A percentile compares a stretch with the other conserved stretches of the same genome.
Evolutionary conservation across 257 asterid genomes (phyloP).

Genomic region (Handroanthus guayacan): DNA sequence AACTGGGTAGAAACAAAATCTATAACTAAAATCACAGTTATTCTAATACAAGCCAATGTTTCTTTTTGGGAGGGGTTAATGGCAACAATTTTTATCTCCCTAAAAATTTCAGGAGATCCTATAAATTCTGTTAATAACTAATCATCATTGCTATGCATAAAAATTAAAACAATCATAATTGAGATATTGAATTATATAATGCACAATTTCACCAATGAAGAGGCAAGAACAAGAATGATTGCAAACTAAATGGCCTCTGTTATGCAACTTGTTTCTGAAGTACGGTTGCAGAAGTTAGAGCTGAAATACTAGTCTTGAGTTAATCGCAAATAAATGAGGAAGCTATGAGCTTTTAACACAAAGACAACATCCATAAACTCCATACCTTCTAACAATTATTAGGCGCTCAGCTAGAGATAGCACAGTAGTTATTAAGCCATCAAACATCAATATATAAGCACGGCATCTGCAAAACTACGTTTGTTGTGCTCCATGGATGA

Average conservation of each 20-base stretch:
- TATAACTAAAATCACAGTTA: slow-evolving; percentile 12
- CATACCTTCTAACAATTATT: slow-evolving; percentile 46
- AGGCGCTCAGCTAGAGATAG: slow-evolving; percentile 34
- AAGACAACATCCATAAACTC: slow-evolving; percentile 28
- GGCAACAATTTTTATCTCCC: slow-evolving; percentile 23
- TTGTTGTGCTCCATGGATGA: slow-evolving; percentile 19
- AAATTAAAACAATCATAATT: background rate
- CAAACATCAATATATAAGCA: slow-evolving; percentile 37
- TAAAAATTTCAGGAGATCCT: background rate
- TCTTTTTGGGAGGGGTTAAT: slow-evolving; percentile 15
- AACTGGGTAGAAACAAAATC: slow-evolving; percentile 40
- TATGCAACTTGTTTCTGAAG: slow-evolving; percentile 22
- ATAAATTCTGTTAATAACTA: background rate
- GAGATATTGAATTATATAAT: slow-evolving; percentile 11
- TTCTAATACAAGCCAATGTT: slow-evolving; percentile 1
- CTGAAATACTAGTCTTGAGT: background rate
- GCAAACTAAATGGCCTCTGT: slow-evolving; percentile 14
- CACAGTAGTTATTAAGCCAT: slow-evolving; percentile 34
- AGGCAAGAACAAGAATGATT: slow-evolving; percentile 34
- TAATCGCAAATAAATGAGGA: slow-evolving; percentile 24
- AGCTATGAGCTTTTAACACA: background rate
- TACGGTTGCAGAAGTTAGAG: slow-evolving; percentile 23
- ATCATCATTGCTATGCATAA: background rate
- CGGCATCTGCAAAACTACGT: slow-evolving; percentile 46
- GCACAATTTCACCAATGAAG: slow-evolving; percentile 32